Evolutionary conservation across 169 alveolate genomes (phyloP), one percentile per base, ranked within the genome.

Genomic region (Plasmodium cynomolgi): DNA sequence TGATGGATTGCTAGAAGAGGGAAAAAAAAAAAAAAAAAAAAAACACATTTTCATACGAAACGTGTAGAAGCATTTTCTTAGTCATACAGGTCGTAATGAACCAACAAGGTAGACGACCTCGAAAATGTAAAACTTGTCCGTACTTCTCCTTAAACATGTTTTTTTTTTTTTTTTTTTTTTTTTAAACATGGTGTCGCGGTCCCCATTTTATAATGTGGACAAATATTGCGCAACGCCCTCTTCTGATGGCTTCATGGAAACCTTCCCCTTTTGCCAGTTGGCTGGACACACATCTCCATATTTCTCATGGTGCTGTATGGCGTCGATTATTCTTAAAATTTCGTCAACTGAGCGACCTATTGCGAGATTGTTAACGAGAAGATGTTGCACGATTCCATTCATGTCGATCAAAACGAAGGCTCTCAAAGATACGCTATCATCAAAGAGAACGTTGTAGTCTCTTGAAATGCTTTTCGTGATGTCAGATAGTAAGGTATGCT

Each of bases 281-380:
- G 99, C 99, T 81, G 99, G 99, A 96, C 99, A 99, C 56, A 99
- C 99, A 93, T 99, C 99, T 71, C 99, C 99, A 96, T 97, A 93
- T 95, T 97, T 98, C 94, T 99, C 99, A 94, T 97, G 97, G 96
- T 95, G 98, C 96, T 98, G 98, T 96, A 99, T 96, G 15, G 99
- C 99, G 82, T 99, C 99, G 37, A 99, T 98, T 62, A 99, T 96
- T 95, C 99, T 97, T 71, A 99, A 79, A 41, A 98, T 98, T 91
- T 99, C 99, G 74, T 98, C 98, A 58, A 91, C 99, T 90, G 99
- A 98, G 96, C 99, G 98, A 80, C 99, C 99, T n/a, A 99, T 98
- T n/a, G 99, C 99, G 47, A 99, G 97, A 97, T 99, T 99, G 96
- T 99, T 98, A 93, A 99, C 98, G 47, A 98, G 97, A 91, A 96